Evolutionary conservation across 2,329 filamentous ascomycete genomes (phyloP).

Genomic region (Fusarium phyllophilum): DNA sequence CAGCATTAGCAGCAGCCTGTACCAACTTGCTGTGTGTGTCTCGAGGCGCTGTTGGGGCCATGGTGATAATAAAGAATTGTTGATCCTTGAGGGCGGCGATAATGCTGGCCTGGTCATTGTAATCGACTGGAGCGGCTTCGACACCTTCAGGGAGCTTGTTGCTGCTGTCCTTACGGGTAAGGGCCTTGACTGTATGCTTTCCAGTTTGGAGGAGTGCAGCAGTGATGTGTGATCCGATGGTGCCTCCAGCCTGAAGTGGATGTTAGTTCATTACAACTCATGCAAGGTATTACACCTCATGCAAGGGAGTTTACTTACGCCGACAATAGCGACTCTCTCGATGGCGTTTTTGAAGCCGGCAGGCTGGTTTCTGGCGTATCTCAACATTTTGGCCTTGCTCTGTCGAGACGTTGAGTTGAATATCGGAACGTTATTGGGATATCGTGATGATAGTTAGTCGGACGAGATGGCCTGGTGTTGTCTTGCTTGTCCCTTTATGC

Average conservation of each 20-base stretch:
- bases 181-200: conserved; percentile 63
- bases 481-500: too few species aligned
- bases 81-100: conserved; percentile 62
- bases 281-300: too few species aligned
- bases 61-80: conserved; percentile 63
- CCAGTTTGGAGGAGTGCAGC: conserved; percentile 58
- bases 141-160: conserved; percentile 57
- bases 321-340: conserved; percentile 56
- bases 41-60: conserved; percentile 52
- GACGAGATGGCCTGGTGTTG: too few species aligned
- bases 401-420: too few species aligned
- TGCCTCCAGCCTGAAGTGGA: conserved; percentile 9
- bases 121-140: conserved; percentile 54
- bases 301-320: conserved; percentile 54
- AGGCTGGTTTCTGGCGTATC: conserved; percentile 43
- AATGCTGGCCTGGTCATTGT: conserved; percentile 55
- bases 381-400: conserved; percentile 4
- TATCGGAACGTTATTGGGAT: too few species aligned
- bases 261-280: neutral
- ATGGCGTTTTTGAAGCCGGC: conserved; percentile 47
- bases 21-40: conserved; percentile 58
- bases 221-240: conserved; percentile 46
- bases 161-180: conserved; percentile 58
- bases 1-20: conserved; percentile 60
- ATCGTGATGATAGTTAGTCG: too few species aligned